phyloP scores from a whole-genome alignment of 768 basidiomycete species.

The Nevesoporus exiguus region DNA sequence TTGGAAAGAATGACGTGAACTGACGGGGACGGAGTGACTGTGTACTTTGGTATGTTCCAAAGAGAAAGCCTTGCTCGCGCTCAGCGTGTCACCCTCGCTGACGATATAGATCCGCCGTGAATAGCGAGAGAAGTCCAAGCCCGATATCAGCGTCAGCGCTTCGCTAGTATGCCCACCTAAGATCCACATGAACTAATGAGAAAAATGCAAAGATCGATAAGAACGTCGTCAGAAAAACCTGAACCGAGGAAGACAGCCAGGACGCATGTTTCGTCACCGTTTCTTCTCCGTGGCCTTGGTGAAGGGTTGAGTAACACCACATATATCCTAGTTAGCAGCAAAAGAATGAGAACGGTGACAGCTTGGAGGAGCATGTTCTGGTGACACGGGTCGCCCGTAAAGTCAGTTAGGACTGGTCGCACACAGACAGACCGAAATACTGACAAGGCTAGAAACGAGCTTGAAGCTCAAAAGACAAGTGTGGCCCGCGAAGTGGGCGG shows the following conservation, averaged over 20 bases:
- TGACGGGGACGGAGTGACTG: conserved; percentile 12
- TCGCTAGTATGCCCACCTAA: conserved; percentile 94
- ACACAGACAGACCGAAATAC: neutral
- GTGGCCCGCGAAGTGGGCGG: too few relatives aligned
- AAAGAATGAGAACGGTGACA: neutral
- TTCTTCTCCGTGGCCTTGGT: conserved; percentile 14
- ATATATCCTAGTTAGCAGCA: conserved; percentile 20
- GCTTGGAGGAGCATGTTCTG: conserved; percentile 16
- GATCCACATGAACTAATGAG: conserved; percentile 10
- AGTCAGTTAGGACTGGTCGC: neutral
- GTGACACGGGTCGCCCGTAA: neutral
- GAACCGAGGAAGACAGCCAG: conserved; percentile 93
- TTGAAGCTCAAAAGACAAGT: neutral
- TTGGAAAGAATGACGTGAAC: neutral
- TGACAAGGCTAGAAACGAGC: neutral
- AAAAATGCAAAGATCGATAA: neutral
- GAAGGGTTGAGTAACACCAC: conserved; percentile 12
- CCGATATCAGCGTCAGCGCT: conserved; percentile 66
- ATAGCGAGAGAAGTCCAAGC: conserved; percentile 75
- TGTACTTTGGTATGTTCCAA: conserved; percentile 48
- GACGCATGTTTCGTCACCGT: conserved; percentile 33
- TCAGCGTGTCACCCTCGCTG: conserved; percentile 78
- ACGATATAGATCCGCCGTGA: conserved; percentile 75
- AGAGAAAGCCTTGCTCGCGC: conserved; percentile 60
- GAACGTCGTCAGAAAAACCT: conserved; percentile 46